Conservation (phyloP, 768 basidiomycete species). For the Mycena epipterygia region DNA sequence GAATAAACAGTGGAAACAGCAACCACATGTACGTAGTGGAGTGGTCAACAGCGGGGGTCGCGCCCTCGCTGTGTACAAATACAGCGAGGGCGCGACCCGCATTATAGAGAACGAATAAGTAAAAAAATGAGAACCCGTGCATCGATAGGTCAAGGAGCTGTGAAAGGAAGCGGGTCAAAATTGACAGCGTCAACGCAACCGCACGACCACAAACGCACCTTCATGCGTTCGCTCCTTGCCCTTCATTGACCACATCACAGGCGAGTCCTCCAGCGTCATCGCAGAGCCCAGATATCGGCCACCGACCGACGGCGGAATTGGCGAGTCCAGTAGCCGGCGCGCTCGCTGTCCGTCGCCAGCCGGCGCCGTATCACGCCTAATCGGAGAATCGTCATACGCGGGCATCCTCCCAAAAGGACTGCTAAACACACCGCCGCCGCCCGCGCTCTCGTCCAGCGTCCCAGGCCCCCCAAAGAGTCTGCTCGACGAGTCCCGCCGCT, state of each 20-base stretch:
- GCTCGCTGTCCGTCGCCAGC: conserved; percentile 47
- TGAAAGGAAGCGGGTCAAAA: neutral
- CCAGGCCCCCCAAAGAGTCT: conserved; percentile 45
- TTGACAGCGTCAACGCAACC: neutral
- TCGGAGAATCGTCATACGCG: conserved; percentile 66
- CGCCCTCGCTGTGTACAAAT: conserved; percentile 27
- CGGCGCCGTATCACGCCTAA: conserved; percentile 56
- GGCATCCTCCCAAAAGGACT: conserved; percentile 43
- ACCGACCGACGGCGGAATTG: conserved; percentile 39
- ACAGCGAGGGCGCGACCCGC: conserved; percentile 34
- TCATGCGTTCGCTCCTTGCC: conserved; percentile 29
- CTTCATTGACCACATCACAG: conserved; percentile 29
- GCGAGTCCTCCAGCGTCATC: conserved; percentile 31
- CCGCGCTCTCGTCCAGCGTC: conserved; percentile 47
- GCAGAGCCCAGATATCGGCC: conserved; percentile 29
- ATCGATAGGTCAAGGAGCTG: conserved; percentile 30
- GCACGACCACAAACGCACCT: conserved; percentile 3
- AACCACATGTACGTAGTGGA: conserved; percentile 12
- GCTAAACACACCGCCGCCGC: conserved; percentile 38
- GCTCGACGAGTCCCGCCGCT: conserved; percentile 46
- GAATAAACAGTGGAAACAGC: conserved; percentile 9
- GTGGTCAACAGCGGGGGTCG: conserved; percentile 29
- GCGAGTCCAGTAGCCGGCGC: conserved; percentile 51
- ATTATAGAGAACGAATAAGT: conserved; percentile 29
- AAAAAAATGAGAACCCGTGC: conserved; percentile 3